Conservation (phyloP, 192 early-diverging fungal genomes). For the Backusella westeae region DNA sequence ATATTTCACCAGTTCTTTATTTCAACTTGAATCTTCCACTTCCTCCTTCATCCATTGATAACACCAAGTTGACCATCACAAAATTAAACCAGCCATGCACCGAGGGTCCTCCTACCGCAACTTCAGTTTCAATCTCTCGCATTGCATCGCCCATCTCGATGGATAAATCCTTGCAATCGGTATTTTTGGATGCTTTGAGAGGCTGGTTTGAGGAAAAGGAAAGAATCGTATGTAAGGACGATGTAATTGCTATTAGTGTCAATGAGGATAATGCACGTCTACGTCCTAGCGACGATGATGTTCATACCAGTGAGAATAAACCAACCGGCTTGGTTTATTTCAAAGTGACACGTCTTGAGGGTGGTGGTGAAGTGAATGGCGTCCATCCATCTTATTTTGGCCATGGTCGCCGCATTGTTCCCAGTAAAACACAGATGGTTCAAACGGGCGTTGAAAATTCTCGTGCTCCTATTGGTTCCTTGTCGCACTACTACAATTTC, state of each 20-base stretch:
- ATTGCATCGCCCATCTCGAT: conserved; percentile 61
- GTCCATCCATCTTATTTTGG: conserved; percentile 34
- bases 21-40: conserved; percentile 55
- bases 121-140: conserved; percentile 60
- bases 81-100: conserved; percentile 7
- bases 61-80: conserved; percentile 20
- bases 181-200: conserved; percentile 56
- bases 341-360: conserved; percentile 44
- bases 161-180: conserved; percentile 57
- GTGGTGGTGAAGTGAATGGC: background rate
- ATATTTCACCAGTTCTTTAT: conserved; percentile 53
- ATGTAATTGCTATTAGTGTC: conserved; percentile 61
- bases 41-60: conserved; percentile 21
- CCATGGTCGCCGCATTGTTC: conserved; percentile 43
- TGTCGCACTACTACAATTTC: conserved; percentile 29
- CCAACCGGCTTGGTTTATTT: conserved; percentile 35
- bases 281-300: conserved; percentile 34
- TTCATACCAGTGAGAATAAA: background rate
- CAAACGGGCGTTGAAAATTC: conserved; percentile 65
- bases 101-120: conserved; percentile 47
- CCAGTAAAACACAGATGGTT: conserved; percentile 55
- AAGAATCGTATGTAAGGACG: conserved; percentile 65
- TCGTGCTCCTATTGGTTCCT: conserved; percentile 43
- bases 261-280: conserved; percentile 58
- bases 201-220: conserved; percentile 62